These are phyloP conservation scores for Niebla homalea DNA, from an alignment of 495 filamentous ascomycete species.

Conservation along the genomic window DNA sequence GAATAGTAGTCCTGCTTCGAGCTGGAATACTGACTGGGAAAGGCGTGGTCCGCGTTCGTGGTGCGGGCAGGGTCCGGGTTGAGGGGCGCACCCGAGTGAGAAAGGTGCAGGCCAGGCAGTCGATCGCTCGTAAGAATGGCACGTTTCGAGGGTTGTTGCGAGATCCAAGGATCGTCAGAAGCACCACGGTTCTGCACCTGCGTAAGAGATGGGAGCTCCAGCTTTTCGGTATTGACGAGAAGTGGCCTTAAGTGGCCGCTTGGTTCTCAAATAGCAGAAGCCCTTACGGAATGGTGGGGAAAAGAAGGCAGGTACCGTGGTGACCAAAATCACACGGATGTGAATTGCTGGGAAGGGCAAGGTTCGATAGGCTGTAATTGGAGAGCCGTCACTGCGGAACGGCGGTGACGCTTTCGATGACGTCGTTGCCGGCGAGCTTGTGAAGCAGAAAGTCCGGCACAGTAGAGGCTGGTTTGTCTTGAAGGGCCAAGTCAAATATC, in stretches of 20 bases:
- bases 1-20: slow-evolving; percentile 19
- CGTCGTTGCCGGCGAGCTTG: too few species aligned
- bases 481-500: too few species aligned
- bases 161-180: slow-evolving; percentile 66
- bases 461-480: too few species aligned
- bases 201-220: slow-evolving; percentile 92
- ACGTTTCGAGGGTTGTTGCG: slow-evolving; percentile 55
- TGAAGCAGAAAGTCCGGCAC: too few species aligned
- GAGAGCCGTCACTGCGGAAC: slow-evolving; percentile 9
- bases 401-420: background rate
- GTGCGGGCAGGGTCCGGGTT: slow-evolving; percentile 25
- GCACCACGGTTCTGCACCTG: slow-evolving; percentile 83
- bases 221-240: slow-evolving; percentile 69
- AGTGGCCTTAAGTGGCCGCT: slow-evolving; percentile 27
- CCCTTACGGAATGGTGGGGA: too few species aligned
- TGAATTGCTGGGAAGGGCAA: slow-evolving; percentile 18
- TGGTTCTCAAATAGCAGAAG: background rate
- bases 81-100: slow-evolving; percentile 31
- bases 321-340: slow-evolving; percentile 18
- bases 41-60: slow-evolving; percentile 33
- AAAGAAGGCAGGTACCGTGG: too few species aligned
- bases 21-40: slow-evolving; percentile 32
- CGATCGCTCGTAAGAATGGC: slow-evolving; percentile 61
- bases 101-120: slow-evolving; percentile 61
- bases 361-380: slow-evolving; percentile 13